These are phyloP conservation scores for Xylaria sp. DNA, from an alignment of 2,329 filamentous ascomycete species.

Conservation along the genomic window DNA sequence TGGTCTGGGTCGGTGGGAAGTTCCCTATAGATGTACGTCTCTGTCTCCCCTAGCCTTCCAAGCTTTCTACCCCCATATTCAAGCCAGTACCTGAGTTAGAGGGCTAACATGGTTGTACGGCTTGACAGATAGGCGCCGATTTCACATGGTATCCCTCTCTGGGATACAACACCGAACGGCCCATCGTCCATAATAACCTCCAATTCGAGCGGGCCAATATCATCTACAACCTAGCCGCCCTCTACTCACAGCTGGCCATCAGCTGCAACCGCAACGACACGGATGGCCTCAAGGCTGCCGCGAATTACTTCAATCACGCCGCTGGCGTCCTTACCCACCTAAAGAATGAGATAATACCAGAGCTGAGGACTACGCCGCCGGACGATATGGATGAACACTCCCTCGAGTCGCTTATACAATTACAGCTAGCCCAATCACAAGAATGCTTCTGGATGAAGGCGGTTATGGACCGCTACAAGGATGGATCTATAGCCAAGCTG, in stretches of 20 bases:
- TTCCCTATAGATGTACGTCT: slow-evolving; percentile 88
- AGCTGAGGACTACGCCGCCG: slow-evolving; percentile 84
- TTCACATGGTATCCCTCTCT: slow-evolving; percentile 97
- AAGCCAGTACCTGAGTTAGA: no score
- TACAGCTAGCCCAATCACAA: slow-evolving; percentile 92
- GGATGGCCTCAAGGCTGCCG: slow-evolving; percentile 87
- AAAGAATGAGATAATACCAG: slow-evolving; percentile 79
- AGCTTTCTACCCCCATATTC: background rate
- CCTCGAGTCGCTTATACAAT: slow-evolving; percentile 81
- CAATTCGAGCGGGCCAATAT: slow-evolving; percentile 91
- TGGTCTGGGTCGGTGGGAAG: slow-evolving; percentile 93
- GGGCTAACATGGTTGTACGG: slow-evolving; percentile 6
- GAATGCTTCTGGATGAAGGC: slow-evolving; percentile 99
- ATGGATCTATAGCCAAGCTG: slow-evolving; percentile 89
- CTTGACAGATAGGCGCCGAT: slow-evolving; percentile 82
- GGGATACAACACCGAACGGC: slow-evolving; percentile 86
- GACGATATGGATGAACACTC: slow-evolving; percentile 96
- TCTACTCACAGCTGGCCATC: slow-evolving; percentile 93
- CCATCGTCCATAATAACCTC: slow-evolving; percentile 73
- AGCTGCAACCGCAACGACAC: slow-evolving; percentile 79
- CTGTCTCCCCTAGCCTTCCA: background rate
- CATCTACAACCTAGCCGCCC: slow-evolving; percentile 89
- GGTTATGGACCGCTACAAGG: slow-evolving; percentile 92
- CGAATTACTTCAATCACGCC: slow-evolving; percentile 88
- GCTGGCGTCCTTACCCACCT: slow-evolving; percentile 87